These are phyloP conservation scores for Lentinus brumalis DNA, from an alignment of 768 basidiomycete species.

Conservation along the genomic window DNA sequence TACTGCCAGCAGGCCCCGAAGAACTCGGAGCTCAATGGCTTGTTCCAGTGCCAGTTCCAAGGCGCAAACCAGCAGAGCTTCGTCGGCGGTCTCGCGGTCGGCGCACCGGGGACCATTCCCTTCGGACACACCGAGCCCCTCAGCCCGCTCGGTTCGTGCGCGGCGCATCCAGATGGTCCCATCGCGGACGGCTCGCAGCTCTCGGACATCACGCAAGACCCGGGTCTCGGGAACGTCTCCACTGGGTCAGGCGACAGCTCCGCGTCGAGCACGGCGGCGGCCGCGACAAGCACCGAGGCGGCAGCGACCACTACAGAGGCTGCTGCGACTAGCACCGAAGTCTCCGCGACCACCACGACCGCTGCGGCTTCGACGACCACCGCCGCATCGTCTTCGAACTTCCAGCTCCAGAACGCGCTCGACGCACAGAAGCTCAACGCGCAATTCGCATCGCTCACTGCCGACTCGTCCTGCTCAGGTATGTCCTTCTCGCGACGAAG, in stretches of 20 bases:
- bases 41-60: conserved; percentile 62
- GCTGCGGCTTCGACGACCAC: conserved; percentile 16
- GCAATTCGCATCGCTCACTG: conserved; percentile 32
- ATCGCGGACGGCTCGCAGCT: conserved; percentile 51
- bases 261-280: conserved; percentile 9
- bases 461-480: conserved; percentile 28
- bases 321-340: conserved; percentile 16
- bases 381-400: conserved; percentile 10
- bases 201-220: conserved; percentile 24
- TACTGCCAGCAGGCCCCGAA: conserved; percentile 58
- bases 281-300: conserved; percentile 2
- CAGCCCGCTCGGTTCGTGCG: conserved; percentile 52
- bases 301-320: conserved; percentile 5
- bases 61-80: conserved; percentile 48
- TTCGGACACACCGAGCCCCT: conserved; percentile 44
- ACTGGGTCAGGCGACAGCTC: background rate
- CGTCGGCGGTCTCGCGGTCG: conserved; percentile 44
- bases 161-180: conserved; percentile 48
- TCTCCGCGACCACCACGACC: conserved; percentile 17
- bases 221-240: conserved; percentile 19
- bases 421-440: conserved; percentile 37
- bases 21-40: conserved; percentile 53
- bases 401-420: conserved; percentile 34
- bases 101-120: conserved; percentile 53
- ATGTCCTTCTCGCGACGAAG: background rate